phyloP scores from a whole-genome alignment of 345 rosid species.

The Citrus reticulata region DNA sequence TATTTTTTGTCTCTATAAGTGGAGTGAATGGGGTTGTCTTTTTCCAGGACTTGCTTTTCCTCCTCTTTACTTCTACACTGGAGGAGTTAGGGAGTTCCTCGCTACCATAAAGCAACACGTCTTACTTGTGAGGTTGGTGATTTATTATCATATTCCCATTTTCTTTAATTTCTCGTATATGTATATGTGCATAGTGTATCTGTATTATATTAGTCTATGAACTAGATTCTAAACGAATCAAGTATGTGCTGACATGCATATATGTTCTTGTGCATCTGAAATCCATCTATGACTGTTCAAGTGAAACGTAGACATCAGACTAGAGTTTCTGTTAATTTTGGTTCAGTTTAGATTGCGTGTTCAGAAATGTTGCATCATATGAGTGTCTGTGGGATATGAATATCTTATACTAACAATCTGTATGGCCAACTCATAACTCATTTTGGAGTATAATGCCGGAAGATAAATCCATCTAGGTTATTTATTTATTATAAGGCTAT shows the following conservation, averaged over 20 bases:
- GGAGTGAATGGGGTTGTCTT: slow-evolving; percentile 19
- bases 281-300: background rate
- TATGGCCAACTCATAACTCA: background rate
- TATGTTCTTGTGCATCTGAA: background rate
- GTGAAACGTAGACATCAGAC: background rate
- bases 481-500: background rate
- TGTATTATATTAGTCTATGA: too few species aligned
- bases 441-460: background rate
- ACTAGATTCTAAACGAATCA: background rate
- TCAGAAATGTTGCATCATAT: background rate
- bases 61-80: slow-evolving; percentile 89
- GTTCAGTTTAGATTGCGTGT: background rate
- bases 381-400: background rate
- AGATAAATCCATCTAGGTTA: background rate
- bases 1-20: too few species aligned
- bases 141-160: background rate
- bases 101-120: slow-evolving; percentile 80
- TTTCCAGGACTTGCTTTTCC: slow-evolving; percentile 85
- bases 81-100: slow-evolving; percentile 89
- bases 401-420: background rate
- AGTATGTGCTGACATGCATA: background rate
- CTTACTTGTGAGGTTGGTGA: slow-evolving; percentile 75
- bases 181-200: background rate
- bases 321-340: background rate
- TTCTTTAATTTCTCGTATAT: background rate